Conservation (phyloP, 2,329 filamentous ascomycete species). For the Talaromyces verruculosus region DNA sequence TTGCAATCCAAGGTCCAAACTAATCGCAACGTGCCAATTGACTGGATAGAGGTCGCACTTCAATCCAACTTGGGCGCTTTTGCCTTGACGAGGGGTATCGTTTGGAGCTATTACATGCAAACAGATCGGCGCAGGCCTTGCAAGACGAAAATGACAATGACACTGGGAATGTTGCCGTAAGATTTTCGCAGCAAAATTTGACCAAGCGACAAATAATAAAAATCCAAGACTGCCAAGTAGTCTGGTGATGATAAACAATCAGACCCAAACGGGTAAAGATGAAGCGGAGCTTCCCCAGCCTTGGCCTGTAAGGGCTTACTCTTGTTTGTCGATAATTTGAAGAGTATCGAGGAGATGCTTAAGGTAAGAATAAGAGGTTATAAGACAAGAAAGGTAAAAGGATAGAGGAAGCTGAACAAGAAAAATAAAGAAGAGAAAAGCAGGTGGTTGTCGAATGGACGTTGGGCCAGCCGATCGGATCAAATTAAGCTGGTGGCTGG, state of each 20-base stretch:
- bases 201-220: not conserved
- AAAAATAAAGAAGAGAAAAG: slow-evolving; percentile 26
- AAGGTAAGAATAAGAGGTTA: too few relatives aligned
- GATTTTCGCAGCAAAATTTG: not conserved
- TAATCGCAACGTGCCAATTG: not conserved
- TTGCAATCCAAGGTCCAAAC: not conserved
- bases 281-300: slow-evolving; percentile 19
- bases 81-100: not conserved
- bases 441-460: slow-evolving; percentile 29
- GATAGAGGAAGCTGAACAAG: not conserved
- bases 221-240: not conserved
- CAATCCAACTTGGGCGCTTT: not conserved
- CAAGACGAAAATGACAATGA: not conserved
- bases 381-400: not conserved
- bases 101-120: not conserved
- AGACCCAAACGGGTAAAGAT: slow-evolving; percentile 22
- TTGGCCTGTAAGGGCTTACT: not conserved
- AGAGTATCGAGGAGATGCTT: not conserved
- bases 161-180: not conserved
- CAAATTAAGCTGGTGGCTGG: slow-evolving; percentile 22
- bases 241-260: not conserved
- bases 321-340: not conserved
- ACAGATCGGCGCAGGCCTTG: not conserved
- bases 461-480: slow-evolving; percentile 11
- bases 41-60: not conserved